phyloP scores from a whole-genome alignment of 148 eudicot genomes.

The Fagopyrum homotropicum region DNA sequence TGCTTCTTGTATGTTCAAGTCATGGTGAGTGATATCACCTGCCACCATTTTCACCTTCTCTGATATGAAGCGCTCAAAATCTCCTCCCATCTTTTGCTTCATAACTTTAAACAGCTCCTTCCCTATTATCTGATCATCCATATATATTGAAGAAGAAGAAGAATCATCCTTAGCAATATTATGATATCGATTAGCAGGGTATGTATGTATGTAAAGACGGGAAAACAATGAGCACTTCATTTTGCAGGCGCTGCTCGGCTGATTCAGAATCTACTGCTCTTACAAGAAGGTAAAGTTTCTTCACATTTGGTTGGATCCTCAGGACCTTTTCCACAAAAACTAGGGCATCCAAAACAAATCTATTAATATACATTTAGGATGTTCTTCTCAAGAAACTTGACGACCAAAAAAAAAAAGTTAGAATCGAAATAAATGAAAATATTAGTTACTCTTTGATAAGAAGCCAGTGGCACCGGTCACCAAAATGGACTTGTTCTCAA shows the following conservation, averaged over 20 bases:
- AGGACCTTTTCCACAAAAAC: constrained; percentile 56
- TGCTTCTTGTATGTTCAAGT: constrained; percentile 35
- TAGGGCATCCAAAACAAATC: no score
- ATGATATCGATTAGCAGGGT: no score
- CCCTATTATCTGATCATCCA: constrained; percentile 28
- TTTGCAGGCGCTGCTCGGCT: constrained; percentile 53
- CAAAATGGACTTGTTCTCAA: constrained; percentile 44
- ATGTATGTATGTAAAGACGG: background rate
- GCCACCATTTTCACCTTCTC: constrained; percentile 35
- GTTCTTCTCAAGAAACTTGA: background rate
- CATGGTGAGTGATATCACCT: constrained; percentile 38
- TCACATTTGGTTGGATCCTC: constrained; percentile 75
- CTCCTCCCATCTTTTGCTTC: constrained; percentile 25
- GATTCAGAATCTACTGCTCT: constrained; percentile 51
- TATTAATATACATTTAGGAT: no score
- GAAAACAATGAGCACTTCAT: constrained; percentile 36
- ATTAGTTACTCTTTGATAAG: constrained; percentile 47
- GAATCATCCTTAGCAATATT: background rate
- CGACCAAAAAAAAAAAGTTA: background rate
- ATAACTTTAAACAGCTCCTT: constrained; percentile 40
- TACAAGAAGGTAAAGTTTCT: constrained; percentile 63
- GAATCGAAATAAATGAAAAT: background rate
- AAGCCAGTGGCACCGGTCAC: constrained; percentile 68
- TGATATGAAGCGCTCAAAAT: constrained; percentile 21
- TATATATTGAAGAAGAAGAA: no score